These are phyloP conservation scores for Lolium perenne DNA, from an alignment of 176 grass and related monocot species.

Conservation along the genomic window DNA sequence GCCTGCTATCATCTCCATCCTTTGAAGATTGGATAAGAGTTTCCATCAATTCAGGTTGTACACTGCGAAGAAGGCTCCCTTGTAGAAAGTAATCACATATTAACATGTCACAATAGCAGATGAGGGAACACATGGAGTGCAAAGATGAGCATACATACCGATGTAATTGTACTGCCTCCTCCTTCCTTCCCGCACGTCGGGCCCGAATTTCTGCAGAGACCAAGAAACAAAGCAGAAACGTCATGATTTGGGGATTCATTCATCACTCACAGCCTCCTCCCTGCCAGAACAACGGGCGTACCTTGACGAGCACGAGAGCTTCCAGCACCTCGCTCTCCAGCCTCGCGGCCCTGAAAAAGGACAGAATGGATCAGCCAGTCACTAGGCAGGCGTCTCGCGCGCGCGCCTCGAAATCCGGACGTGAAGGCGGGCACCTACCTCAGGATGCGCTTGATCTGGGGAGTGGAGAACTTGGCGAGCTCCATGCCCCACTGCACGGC, in stretches of 20 bases:
- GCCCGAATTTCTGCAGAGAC: slow-evolving; percentile 67
- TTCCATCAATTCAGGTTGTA: slow-evolving; percentile 93
- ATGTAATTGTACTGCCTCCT: slow-evolving; percentile 98
- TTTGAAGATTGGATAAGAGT: slow-evolving; percentile 85
- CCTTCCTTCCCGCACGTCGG: slow-evolving; percentile 84
- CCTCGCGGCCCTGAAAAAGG: slow-evolving; percentile 63
- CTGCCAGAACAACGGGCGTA: background rate
- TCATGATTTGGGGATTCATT: background rate
- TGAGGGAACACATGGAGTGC: background rate
- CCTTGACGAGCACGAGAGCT: slow-evolving; percentile 89
- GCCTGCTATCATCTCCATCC: slow-evolving; percentile 67
- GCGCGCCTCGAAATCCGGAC: background rate
- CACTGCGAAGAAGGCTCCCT: slow-evolving; percentile 85
- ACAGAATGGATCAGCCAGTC: slow-evolving; percentile 5
- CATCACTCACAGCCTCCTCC: background rate
- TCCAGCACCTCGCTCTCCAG: slow-evolving; percentile 84
- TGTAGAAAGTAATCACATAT: slow-evolving; percentile 39
- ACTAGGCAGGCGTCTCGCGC: background rate
- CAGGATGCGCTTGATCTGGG: slow-evolving; percentile 85
- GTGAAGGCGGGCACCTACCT: slow-evolving; percentile 56
- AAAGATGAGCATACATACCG: slow-evolving; percentile 46
- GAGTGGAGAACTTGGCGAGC: slow-evolving; percentile 70
- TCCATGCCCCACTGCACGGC: slow-evolving; percentile 86
- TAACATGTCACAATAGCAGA: slow-evolving; percentile 11
- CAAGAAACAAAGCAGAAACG: background rate